Conservation (phyloP, 2,329 filamentous ascomycete genomes). For the Lachnellula subtilissima region DNA sequence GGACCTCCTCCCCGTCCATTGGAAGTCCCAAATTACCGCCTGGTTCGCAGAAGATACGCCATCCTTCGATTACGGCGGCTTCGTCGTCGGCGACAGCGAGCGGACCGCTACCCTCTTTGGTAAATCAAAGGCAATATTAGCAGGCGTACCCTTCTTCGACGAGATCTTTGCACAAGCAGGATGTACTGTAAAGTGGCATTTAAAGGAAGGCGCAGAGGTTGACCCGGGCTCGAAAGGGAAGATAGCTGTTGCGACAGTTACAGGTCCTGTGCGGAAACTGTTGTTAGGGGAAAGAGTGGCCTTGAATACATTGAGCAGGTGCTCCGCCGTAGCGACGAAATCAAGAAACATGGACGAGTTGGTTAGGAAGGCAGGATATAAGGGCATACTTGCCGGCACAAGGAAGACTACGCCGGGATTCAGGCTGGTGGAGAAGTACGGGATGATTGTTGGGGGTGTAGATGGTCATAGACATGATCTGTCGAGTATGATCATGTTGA, state of each 20-base stretch:
- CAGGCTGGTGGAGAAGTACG: slow-evolving; percentile 94
- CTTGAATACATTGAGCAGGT: slow-evolving; percentile 83
- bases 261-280: slow-evolving; percentile 69
- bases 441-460: slow-evolving; percentile 89
- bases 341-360: slow-evolving; percentile 50
- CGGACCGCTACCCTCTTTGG: slow-evolving; percentile 63
- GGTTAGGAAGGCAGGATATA: slow-evolving; percentile 65
- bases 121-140: slow-evolving; percentile 74
- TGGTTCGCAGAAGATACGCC: slow-evolving; percentile 98
- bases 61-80: slow-evolving; percentile 94
- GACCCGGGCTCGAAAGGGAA: slow-evolving; percentile 49
- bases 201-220: slow-evolving; percentile 68
- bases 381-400: slow-evolving; percentile 83
- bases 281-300: slow-evolving; percentile 92
- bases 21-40: slow-evolving; percentile 71
- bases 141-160: slow-evolving; percentile 90
- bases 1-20: slow-evolving; percentile 78
- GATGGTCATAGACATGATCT: slow-evolving; percentile 91
- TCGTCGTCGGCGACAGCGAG: slow-evolving; percentile 74
- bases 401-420: slow-evolving; percentile 97
- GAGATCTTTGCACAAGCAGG: slow-evolving; percentile 88
- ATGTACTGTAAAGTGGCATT: slow-evolving; percentile 88
- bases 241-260: slow-evolving; percentile 71
- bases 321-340: slow-evolving; percentile 82
- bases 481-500: slow-evolving; percentile 95